Evolutionary conservation across 1,139 yeast species (phyloP).

Genomic region (Yamadazyma trypodendri): DNA sequence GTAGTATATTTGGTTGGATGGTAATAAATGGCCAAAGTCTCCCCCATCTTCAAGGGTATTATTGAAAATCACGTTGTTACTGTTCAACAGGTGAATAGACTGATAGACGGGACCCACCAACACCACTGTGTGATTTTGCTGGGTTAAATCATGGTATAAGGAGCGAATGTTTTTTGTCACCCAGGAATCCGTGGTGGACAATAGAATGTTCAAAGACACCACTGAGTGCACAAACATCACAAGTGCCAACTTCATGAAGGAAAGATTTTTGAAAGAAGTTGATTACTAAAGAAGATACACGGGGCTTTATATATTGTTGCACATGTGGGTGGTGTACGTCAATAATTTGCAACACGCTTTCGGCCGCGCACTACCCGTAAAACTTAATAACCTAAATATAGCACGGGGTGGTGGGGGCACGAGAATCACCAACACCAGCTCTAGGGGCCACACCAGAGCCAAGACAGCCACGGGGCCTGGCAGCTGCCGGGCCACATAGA

Average conservation of each 20-base stretch:
- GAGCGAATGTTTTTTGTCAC: slow-evolving; percentile 34
- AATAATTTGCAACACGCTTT: slow-evolving; percentile 1
- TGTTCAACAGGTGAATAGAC: slow-evolving; percentile 3
- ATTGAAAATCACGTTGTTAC: slow-evolving; percentile 5
- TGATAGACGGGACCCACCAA: slow-evolving; percentile 35
- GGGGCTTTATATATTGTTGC: neutral
- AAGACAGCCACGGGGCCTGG: too few species aligned
- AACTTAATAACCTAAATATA: neutral
- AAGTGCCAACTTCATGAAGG: slow-evolving; percentile 1
- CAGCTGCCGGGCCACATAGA: too few species aligned
- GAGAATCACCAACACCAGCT: too few species aligned
- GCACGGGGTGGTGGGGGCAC: slow-evolving; percentile 2
- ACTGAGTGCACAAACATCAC: neutral
- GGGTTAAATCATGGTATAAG: slow-evolving; percentile 25
- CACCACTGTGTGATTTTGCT: slow-evolving; percentile 29
- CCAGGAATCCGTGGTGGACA: slow-evolving; percentile 43
- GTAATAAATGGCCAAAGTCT: slow-evolving; percentile 35
- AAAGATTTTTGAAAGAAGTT: neutral
- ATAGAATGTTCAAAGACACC: slow-evolving; percentile 25
- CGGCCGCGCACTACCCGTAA: neutral
- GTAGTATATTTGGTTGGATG: slow-evolving; percentile 32
- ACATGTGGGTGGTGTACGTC: neutral
- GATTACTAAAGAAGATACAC: neutral
- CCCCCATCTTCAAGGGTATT: slow-evolving; percentile 25
- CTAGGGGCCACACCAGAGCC: too few species aligned